Conservation (phyloP, 2,329 filamentous ascomycete genomes). For the Penicillium sp. region DNA sequence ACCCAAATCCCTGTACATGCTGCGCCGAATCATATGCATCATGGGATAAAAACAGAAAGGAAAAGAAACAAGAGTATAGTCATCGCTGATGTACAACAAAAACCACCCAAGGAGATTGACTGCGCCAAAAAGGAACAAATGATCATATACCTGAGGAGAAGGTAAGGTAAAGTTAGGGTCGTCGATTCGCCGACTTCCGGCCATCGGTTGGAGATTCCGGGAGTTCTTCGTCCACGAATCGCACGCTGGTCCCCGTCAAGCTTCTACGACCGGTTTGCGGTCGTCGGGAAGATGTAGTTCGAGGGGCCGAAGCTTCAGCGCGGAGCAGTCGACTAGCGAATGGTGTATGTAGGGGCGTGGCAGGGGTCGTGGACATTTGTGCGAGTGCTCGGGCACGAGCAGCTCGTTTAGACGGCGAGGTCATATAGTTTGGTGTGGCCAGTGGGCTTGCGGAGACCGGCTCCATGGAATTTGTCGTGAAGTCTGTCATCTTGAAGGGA, state of each 20-base stretch:
- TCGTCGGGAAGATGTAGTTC: constrained; percentile 34
- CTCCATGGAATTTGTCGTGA: constrained; percentile 40
- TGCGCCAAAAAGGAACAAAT: not conserved
- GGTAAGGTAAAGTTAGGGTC: constrained; percentile 30
- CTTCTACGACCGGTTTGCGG: constrained; percentile 36
- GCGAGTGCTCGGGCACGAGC: constrained; percentile 50
- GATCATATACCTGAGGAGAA: constrained; percentile 25
- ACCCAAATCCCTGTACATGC: constrained; percentile 29
- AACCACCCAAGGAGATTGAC: not conserved
- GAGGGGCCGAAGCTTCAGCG: constrained; percentile 31
- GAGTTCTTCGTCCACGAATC: constrained; percentile 48
- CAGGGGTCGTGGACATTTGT: constrained; percentile 53
- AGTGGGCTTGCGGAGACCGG: constrained; percentile 44
- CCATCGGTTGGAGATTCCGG: constrained; percentile 50
- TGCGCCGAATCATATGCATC: constrained; percentile 35
- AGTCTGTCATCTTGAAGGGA: constrained; percentile 46
- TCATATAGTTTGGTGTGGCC: constrained; percentile 51
- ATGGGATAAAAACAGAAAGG: constrained; percentile 22
- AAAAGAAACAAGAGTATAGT: constrained; percentile 23
- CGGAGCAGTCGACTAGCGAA: constrained; percentile 50
- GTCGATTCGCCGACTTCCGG: constrained; percentile 44
- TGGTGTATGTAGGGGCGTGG: constrained; percentile 51
- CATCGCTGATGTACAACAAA: constrained; percentile 32
- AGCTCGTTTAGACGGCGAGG: constrained; percentile 54
- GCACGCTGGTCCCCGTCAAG: constrained; percentile 46